A percentile compares a stretch with the other conserved stretches of the same genome.
phyloP scores from a whole-genome alignment of 768 basidiomycete species.

The Pleurotus tuber-regium region DNA sequence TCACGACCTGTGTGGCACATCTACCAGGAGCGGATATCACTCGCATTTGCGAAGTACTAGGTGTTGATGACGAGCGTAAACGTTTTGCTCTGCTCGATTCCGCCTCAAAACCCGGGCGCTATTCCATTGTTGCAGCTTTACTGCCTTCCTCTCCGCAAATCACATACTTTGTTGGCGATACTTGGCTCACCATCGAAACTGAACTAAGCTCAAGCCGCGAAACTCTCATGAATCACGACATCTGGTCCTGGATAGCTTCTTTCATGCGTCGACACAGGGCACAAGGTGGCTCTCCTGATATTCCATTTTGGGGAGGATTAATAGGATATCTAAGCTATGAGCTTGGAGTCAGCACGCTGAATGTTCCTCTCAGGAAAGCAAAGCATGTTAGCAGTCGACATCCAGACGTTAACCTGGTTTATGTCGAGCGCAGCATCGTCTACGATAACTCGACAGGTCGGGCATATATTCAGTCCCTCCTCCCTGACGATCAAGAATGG shows the following conservation, averaged over 20 bases:
- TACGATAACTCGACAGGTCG: slow-evolving; percentile 51
- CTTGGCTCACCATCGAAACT: slow-evolving; percentile 41
- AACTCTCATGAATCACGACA: slow-evolving; percentile 45
- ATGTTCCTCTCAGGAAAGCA: slow-evolving; percentile 38
- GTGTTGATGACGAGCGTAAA: slow-evolving; percentile 52
- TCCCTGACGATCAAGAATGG: slow-evolving; percentile 61
- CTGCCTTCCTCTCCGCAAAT: slow-evolving; percentile 52
- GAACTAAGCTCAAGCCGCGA: slow-evolving; percentile 34
- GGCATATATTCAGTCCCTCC: slow-evolving; percentile 64
- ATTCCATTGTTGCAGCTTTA: slow-evolving; percentile 69
- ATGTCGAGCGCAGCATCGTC: slow-evolving; percentile 77
- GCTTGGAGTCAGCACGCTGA: slow-evolving; percentile 59
- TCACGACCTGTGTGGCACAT: slow-evolving; percentile 37
- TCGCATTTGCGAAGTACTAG: slow-evolving; percentile 59
- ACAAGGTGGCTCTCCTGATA: slow-evolving; percentile 42
- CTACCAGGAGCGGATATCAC: slow-evolving; percentile 40
- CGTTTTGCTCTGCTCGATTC: slow-evolving; percentile 77
- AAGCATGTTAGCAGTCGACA: slow-evolving; percentile 32
- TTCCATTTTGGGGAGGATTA: slow-evolving; percentile 85
- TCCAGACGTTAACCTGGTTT: slow-evolving; percentile 73
- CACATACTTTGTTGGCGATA: slow-evolving; percentile 52
- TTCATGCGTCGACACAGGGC: slow-evolving; percentile 61
- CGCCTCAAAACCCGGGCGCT: slow-evolving; percentile 71
- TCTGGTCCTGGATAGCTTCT: slow-evolving; percentile 75
- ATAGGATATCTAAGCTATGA: slow-evolving; percentile 81